These are phyloP conservation scores for Globisporangium splendens DNA, from an alignment of 352 stramenopile species.

Conservation along the genomic window DNA sequence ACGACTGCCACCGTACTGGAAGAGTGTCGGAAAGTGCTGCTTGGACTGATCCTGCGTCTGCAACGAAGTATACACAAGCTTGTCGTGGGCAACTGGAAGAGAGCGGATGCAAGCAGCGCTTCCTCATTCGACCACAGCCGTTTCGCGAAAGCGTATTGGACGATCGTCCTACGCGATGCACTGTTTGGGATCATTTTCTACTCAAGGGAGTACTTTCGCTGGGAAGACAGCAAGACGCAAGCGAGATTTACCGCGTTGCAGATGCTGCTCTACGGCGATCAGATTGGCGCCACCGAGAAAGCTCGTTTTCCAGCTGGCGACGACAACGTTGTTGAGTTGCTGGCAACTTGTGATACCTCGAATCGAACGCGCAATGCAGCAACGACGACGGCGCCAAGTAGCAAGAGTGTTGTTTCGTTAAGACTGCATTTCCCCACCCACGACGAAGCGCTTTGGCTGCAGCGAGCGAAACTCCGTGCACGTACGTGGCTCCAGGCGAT, in stretches of 20 bases:
- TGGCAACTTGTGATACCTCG: neutral
- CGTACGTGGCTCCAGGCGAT: neutral
- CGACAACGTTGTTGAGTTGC: neutral
- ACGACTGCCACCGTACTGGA: neutral
- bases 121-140: neutral
- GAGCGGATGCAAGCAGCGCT: neutral
- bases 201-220: neutral
- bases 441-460: neutral
- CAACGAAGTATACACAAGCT: neutral
- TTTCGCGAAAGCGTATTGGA: neutral
- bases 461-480: neutral
- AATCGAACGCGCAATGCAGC: neutral
- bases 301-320: too few relatives aligned
- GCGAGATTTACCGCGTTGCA: conserved; percentile 2
- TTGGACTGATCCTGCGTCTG: neutral
- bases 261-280: neutral
- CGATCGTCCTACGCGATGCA: neutral
- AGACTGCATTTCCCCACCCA: neutral
- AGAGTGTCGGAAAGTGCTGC: neutral
- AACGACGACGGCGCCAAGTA: too few relatives aligned
- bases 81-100: neutral
- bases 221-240: neutral
- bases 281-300: too few relatives aligned
- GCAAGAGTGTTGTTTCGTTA: neutral
- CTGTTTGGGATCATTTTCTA: neutral